Evolutionary conservation across 2,329 filamentous ascomycete genomes (phyloP), one percentile per base, ranked within the genome.

Genomic region (Ascochyta rabiei): DNA sequence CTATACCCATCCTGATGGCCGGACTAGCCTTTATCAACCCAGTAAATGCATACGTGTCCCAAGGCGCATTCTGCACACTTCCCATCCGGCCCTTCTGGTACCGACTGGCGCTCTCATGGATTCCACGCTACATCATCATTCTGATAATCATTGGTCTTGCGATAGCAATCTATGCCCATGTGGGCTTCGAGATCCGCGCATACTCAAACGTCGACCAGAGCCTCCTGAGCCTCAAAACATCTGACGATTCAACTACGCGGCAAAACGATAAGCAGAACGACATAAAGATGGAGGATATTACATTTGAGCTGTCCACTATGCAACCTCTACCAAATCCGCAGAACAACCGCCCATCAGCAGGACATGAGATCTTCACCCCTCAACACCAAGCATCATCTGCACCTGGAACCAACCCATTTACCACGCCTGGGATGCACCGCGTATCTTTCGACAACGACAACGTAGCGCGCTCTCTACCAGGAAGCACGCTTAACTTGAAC

Each of bases 51-150:
- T 91, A 88, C 66, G 76, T 83, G 39, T 84, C 86, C 19, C 81
- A 84, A 43, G 87, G 86, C 1, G 83, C 86, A 18, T 89, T 86
- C 63, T 93, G 90, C 71, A 88, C 87, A 58, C 78, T 93, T 2
- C 88, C 89, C 0, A 77, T 84, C 15, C 79, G 83, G 3, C 86
- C 88, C 0, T 81, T 81, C 56, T 93, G 89, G 90, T 87, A 88
- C 59, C 81, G 86, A 38, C 76, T 88, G 15, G 85, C 83, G 0
- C 77, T 93, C 2, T 83, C 84, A 53, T 93, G 90, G 89, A 81
- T 89, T 7, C 90, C 89, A 31, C 82, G 89, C 44, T 91, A 91
- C 60, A 61, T 89, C 31, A 86, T 91, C 46, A 84, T 89, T 60
- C 67, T 82, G 8, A 76, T 82, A 23, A 88, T 93, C 59, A 75